Conservation (phyloP, 2,329 filamentous ascomycete genomes). For the Trichoderma pleuroti region DNA sequence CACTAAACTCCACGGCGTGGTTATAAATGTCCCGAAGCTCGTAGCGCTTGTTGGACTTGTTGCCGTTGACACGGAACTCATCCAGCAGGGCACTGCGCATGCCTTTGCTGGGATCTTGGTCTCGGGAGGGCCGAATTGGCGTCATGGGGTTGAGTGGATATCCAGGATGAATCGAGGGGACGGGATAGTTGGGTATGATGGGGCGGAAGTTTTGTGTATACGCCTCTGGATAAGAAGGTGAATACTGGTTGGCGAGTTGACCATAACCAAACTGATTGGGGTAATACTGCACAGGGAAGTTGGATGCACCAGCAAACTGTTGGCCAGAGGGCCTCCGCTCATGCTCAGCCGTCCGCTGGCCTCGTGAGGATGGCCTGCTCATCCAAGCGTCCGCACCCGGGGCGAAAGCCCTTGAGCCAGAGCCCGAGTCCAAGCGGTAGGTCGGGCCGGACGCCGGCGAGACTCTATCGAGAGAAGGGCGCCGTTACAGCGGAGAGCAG, state of each 20-base stretch:
- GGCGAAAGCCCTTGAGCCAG: slow-evolving; percentile 25
- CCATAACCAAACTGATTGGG: slow-evolving; percentile 29
- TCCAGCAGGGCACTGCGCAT: slow-evolving; percentile 71
- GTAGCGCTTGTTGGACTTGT: slow-evolving; percentile 67
- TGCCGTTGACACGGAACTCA: slow-evolving; percentile 69
- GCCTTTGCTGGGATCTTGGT: slow-evolving; percentile 57
- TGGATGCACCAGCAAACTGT: slow-evolving; percentile 27
- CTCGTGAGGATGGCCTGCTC: slow-evolving; percentile 34
- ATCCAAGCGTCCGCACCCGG: slow-evolving; percentile 39
- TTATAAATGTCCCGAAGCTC: slow-evolving; percentile 87
- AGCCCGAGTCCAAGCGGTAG: slow-evolving; percentile 31
- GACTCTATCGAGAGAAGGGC: slow-evolving; percentile 39
- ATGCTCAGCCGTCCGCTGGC: slow-evolving; percentile 35
- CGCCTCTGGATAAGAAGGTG: slow-evolving; percentile 35
- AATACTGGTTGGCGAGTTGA: slow-evolving; percentile 35
- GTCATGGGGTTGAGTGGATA: slow-evolving; percentile 31
- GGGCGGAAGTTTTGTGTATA: slow-evolving; percentile 35
- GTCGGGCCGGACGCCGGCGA: slow-evolving; percentile 30
- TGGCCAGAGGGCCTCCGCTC: slow-evolving; percentile 38
- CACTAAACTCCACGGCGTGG: slow-evolving; percentile 89
- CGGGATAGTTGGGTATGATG: slow-evolving; percentile 29
- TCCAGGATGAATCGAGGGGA: slow-evolving; percentile 34
- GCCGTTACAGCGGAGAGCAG: slow-evolving; percentile 31
- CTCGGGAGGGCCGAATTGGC: slow-evolving; percentile 42
- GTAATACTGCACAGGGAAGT: slow-evolving; percentile 33